Evolutionary conservation across 768 basidiomycete species (phyloP), one percentile per base, ranked within the genome.

Genomic region (Suillus subalutaceus): DNA sequence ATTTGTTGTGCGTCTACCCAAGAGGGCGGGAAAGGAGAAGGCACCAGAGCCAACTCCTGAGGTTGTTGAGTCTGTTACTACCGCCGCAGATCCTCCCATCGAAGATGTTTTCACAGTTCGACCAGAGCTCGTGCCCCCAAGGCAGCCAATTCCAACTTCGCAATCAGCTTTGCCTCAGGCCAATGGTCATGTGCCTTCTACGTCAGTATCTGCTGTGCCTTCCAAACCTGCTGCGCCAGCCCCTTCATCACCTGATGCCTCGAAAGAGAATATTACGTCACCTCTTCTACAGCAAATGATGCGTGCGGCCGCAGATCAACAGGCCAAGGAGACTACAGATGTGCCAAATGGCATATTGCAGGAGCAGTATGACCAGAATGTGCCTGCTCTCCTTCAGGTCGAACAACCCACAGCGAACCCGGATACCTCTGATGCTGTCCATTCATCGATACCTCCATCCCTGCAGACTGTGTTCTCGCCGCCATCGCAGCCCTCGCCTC

Each of bases 61-160:
- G 23, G 70, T 73, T 32, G 69, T 72, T 48, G 70, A 71, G 38
- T 52, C 72, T 4, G 67, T 73, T 12, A 70, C 75, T 4, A 72
- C 78, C 4, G 71, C 71, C 12, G 76, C 75, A 55, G 83, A 84
- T 65, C 74, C 78, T 20, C 77, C 80, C 16, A 73, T 83, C 59
- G 86, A 89, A 67, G 87, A 88, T 43, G 80, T 85, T 37, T 88
- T 88, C 71, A 85, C 82, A 40, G 85, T 88, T n/a, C 77, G 83
- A 64, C 85, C 86, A 3, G 80, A 81, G 43, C 78, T 84, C 62
- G 82, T 81, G 37, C 71, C 70, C 66, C 69, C 68, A 48, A 72
- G 71, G 59, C 68, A 72, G 46, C 70, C 69, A 2, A 78, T 72
- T 66, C 73, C 66, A 30, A 32, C 41, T 30, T 43, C 59, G 40